Conservation (phyloP, 257 asterid species). For the Solanum paucissectum region DNA sequence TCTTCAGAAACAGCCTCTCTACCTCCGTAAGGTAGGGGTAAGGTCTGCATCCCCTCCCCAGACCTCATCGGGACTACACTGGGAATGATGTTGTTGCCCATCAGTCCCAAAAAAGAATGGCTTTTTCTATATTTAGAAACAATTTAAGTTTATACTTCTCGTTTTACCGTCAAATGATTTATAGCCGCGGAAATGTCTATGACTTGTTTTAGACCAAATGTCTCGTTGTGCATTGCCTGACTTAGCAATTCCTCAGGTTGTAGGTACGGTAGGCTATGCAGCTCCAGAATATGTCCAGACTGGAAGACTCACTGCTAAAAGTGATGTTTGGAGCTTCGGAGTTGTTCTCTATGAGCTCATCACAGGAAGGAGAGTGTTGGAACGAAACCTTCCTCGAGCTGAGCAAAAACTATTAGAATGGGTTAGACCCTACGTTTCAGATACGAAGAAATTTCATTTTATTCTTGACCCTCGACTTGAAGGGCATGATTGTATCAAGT, state of each 20-base stretch:
- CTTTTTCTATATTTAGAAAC: background rate
- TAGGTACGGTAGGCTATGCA: conserved; percentile 91
- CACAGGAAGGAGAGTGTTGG: conserved; percentile 86
- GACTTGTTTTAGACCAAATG: background rate
- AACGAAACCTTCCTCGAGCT: conserved; percentile 72
- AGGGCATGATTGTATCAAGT: conserved; percentile 53
- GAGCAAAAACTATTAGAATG: conserved; percentile 89
- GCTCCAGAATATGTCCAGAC: conserved; percentile 88
- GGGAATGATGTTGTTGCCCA: too few species aligned
- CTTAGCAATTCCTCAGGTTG: conserved; percentile 31
- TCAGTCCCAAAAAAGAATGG: background rate
- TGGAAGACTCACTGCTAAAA: conserved; percentile 78
- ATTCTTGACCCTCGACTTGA: conserved; percentile 60
- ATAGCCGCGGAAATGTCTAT: background rate
- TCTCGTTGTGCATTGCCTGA: background rate
- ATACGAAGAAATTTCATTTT: conserved; percentile 61
- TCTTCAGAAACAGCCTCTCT: background rate
- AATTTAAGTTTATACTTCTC: background rate
- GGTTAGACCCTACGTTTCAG: conserved; percentile 79
- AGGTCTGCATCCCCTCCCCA: background rate
- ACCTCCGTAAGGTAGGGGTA: background rate
- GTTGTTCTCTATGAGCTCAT: conserved; percentile 84
- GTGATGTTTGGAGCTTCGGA: conserved; percentile 95
- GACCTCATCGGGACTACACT: background rate
- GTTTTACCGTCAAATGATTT: background rate